Percentiles rank a stretch among this genome's conserved stretches.
These are phyloP conservation scores for Rhizophagus clarus DNA, from an alignment of 192 early-diverging fungal species.

Conservation along the genomic window DNA sequence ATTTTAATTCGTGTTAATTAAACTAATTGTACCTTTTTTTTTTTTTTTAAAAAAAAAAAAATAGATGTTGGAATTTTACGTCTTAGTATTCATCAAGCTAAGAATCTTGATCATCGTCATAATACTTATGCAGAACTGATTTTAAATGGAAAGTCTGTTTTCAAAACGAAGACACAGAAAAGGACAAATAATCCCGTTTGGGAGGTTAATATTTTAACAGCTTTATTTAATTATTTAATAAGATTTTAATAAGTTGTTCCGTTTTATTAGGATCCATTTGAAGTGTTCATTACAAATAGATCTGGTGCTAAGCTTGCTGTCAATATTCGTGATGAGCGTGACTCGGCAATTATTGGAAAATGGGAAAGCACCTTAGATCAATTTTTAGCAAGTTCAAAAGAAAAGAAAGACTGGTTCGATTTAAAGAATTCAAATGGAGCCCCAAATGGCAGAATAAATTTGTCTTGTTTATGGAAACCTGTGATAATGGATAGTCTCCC, in stretches of 20 bases:
- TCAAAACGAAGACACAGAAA: conserved; percentile 68
- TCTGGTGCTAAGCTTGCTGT: conserved; percentile 58
- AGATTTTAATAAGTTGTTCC: neutral
- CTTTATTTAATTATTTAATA: neutral
- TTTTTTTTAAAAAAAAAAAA: conserved; percentile 20
- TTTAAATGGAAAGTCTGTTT: conserved; percentile 51
- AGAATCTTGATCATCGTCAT: conserved; percentile 57
- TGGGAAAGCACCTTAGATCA: neutral
- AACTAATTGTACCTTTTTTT: neutral
- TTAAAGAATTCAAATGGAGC: conserved; percentile 21
- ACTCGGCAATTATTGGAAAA: conserved; percentile 5
- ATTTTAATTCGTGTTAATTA: neutral
- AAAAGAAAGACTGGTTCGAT: conserved; percentile 38
- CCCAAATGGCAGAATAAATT: conserved; percentile 32
- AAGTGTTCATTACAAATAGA: conserved; percentile 73
- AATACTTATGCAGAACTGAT: conserved; percentile 58
- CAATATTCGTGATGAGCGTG: conserved; percentile 56
- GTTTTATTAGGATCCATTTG: conserved; percentile 46
- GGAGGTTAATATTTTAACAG: conserved; percentile 1
- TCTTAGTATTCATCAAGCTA: conserved; percentile 65
- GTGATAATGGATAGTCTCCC: conserved; percentile 60
- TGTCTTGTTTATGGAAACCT: conserved; percentile 65
- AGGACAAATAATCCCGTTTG: conserved; percentile 56
- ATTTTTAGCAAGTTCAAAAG: conserved; percentile 32
- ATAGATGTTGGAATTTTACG: conserved; percentile 67